Conservation (phyloP, 306 rosid species). For the Cucurbita ficifolia region DNA sequence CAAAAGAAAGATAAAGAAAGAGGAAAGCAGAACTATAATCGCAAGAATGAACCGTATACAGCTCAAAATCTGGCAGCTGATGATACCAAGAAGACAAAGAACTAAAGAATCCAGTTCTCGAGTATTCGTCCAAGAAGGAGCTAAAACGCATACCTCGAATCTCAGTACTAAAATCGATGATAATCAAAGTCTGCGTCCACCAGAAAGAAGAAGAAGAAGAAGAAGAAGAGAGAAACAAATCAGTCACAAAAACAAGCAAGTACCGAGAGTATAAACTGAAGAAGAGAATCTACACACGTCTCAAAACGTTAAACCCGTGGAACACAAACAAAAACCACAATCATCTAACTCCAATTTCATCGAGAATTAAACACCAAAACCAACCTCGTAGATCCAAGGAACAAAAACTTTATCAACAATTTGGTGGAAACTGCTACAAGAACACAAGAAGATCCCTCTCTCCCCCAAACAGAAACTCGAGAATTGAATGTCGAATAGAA, state of each 20-base stretch:
- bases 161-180: conserved; percentile 16
- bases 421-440: background rate
- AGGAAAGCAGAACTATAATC: conserved; percentile 6
- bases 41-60: conserved; percentile 7
- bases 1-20: background rate
- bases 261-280: conserved; percentile 15
- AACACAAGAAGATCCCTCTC: conserved; percentile 24
- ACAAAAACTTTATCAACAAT: conserved; percentile 11
- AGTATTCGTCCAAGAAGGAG: conserved; percentile 24
- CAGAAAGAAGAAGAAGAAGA: background rate
- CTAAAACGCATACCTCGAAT: conserved; percentile 26
- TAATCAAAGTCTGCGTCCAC: conserved; percentile 17
- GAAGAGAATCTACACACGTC: conserved; percentile 17
- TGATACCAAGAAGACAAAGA: conserved; percentile 6
- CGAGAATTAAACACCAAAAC: conserved; percentile 15
- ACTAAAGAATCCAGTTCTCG: conserved; percentile 12
- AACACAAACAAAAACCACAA: conserved; percentile 11
- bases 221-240: conserved; percentile 5
- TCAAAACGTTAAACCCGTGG: conserved; percentile 19
- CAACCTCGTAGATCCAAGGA: conserved; percentile 30
- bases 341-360: conserved; percentile 16
- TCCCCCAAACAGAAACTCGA: conserved; percentile 9
- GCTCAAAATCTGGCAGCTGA: conserved; percentile 13
- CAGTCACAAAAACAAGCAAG: conserved; percentile 10
- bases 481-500: conserved; percentile 12